phyloP scores from a whole-genome alignment of 1,284 basidiomycete genomes.

The Malassezia psittaci region DNA sequence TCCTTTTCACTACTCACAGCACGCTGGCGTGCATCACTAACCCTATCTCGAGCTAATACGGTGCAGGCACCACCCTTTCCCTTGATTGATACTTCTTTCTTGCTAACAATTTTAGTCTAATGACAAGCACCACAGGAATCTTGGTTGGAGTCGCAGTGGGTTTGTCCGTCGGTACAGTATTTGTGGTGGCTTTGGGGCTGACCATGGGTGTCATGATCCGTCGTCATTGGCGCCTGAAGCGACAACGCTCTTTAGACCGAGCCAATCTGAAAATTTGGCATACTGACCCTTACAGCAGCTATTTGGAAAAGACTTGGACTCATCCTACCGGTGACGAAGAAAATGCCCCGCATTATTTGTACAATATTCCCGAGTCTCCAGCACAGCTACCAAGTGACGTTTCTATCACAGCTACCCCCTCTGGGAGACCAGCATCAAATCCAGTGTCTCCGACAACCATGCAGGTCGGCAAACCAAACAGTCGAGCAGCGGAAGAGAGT shows the following conservation, averaged over 20 bases:
- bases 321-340: background rate
- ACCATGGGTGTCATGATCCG: constrained; percentile 6
- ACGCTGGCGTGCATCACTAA: constrained; percentile 17
- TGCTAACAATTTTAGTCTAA: background rate
- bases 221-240: constrained; percentile 9
- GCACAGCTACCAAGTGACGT: background rate
- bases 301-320: background rate
- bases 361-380: constrained; percentile 4
- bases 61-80: constrained; percentile 9
- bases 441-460: too few species aligned
- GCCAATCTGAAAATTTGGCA: background rate
- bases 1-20: background rate
- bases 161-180: constrained; percentile 7
- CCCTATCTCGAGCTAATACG: background rate
- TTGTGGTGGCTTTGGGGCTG: constrained; percentile 6
- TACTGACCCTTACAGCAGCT: background rate
- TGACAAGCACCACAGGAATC: background rate
- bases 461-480: background rate
- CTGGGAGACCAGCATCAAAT: background rate
- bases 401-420: background rate
- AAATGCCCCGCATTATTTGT: background rate
- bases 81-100: too few species aligned
- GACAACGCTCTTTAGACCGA: constrained; percentile 5
- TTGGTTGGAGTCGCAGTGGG: constrained; percentile 10
- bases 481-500: background rate